Base-by-base conservation (phyloP, 2,329 filamentous ascomycete genomes). In the Parastagonospora nodorum region DNA sequence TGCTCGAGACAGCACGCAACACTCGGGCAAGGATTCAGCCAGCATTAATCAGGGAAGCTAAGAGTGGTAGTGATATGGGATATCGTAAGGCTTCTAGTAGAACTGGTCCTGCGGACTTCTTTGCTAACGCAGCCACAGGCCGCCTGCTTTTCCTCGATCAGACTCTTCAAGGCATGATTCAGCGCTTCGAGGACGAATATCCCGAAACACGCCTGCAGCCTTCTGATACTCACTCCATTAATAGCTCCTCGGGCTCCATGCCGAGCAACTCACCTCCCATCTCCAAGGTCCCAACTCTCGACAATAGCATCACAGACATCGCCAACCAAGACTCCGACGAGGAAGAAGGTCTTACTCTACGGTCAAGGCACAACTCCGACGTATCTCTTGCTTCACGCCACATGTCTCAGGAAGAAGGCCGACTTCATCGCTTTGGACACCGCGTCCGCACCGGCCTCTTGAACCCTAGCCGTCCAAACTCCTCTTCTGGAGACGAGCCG, bases 161-260 rank as follows among this genome's bases (percentile, higher is more conserved):
- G 53, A 97, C 94, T 0, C 81, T 99, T 8, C 83, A 92, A 65
- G 88, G 88, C 60, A 97, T 97, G 77, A 97, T 97, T 67, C 87
- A 90, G 69, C 88, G 94, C 27, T 99, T 97, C 69, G 94, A 97
- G 72, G 89, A 96, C 69, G 93, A 97, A 73, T 97, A 92, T 65
- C 94, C 94, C 0, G 93, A 97, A 68, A 95, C 90, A 0, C 86
- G 90, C 31, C 78, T 84, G 36, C 60, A 68, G 12, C 64, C 69
- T 14, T 59, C 60, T 27, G 67, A 73, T 11, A 50, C 57, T 8
- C 58, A 57, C 7, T 74, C 71, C 3, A 58, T 58, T 0, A 57
- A 64, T 38, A 73, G 68, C 48, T 73, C 68, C 33, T 43, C 61
- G 35, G 73, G 67, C 45, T 73, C 68, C 31, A 42, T 63, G 29